A percentile compares a stretch with the other conserved stretches of the same genome.
phyloP scores from a whole-genome alignment of 306 rosid species.

The Sicyos edulis region DNA sequence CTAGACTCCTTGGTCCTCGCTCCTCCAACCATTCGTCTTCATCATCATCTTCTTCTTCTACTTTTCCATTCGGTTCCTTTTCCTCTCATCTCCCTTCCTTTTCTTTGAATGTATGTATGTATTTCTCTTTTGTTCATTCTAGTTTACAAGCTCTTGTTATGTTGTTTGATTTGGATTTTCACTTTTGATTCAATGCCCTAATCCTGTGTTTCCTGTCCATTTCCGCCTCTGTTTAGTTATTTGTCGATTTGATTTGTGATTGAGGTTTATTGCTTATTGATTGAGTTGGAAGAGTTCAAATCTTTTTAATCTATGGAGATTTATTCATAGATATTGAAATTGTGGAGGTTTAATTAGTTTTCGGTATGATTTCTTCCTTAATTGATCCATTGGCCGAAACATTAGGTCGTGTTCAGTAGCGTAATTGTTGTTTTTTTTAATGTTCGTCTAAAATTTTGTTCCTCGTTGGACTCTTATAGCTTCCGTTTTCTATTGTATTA shows the following conservation, averaged over 20 bases:
- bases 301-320: background rate
- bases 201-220: background rate
- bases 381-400: constrained; percentile 1
- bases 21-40: constrained; percentile 42
- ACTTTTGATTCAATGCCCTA: background rate
- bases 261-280: constrained; percentile 9
- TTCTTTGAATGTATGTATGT: constrained; percentile 50
- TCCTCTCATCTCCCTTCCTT: constrained; percentile 64
- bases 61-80: constrained; percentile 56
- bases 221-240: background rate
- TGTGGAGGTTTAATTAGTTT: background rate
- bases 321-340: background rate
- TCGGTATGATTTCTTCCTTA: background rate
- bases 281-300: background rate
- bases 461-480: background rate
- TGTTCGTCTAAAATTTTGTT: background rate
- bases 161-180: constrained; percentile 19
- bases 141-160: background rate
- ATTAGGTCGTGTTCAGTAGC: background rate
- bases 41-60: constrained; percentile 41
- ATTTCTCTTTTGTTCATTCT: background rate
- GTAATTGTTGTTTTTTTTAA: constrained; percentile 3
- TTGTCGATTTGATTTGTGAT: background rate
- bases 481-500: constrained; percentile 19
- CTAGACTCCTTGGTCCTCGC: constrained; percentile 69